Conservation (phyloP, 495 filamentous ascomycete genomes). For the Neurospora sp. region DNA sequence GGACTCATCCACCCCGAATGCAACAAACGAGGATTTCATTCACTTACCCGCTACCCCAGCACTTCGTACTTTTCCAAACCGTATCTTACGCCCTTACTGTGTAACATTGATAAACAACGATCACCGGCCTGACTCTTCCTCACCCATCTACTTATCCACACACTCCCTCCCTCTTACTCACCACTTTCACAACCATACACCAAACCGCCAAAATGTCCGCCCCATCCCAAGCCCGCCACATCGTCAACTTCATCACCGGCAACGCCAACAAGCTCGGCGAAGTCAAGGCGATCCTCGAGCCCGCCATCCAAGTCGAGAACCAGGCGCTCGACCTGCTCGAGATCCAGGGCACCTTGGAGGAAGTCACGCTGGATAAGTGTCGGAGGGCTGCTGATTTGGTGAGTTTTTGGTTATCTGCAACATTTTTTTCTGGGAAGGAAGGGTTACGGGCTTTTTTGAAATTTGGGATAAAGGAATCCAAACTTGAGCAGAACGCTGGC, state of each 20-base stretch:
- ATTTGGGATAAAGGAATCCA: no score
- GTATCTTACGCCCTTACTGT: not conserved
- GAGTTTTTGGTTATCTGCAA: conserved; percentile 5
- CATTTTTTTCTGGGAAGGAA: not conserved
- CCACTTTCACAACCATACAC: not conserved
- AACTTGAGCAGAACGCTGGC: not conserved
- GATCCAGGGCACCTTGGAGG: conserved; percentile 86
- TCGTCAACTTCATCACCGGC: conserved; percentile 88
- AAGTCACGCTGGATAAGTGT: conserved; percentile 83
- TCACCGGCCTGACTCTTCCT: not conserved
- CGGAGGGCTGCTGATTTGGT: conserved; percentile 62
- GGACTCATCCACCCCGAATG: not conserved
- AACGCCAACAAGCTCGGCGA: conserved; percentile 89
- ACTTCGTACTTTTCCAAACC: not conserved
- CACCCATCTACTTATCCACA: not conserved
- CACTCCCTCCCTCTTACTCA: not conserved
- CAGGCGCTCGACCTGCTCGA: conserved; percentile 72
- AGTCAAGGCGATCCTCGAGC: conserved; percentile 74
- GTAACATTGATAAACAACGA: not conserved
- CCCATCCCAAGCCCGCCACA: conserved; percentile 15
- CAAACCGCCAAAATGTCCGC: conserved; percentile 3
- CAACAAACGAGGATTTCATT: not conserved
- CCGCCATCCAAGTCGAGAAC: conserved; percentile 60
- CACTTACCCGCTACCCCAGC: not conserved
- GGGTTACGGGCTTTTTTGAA: not conserved